phyloP scores from a whole-genome alignment of 768 basidiomycete species.

The Leccinum boreale region DNA sequence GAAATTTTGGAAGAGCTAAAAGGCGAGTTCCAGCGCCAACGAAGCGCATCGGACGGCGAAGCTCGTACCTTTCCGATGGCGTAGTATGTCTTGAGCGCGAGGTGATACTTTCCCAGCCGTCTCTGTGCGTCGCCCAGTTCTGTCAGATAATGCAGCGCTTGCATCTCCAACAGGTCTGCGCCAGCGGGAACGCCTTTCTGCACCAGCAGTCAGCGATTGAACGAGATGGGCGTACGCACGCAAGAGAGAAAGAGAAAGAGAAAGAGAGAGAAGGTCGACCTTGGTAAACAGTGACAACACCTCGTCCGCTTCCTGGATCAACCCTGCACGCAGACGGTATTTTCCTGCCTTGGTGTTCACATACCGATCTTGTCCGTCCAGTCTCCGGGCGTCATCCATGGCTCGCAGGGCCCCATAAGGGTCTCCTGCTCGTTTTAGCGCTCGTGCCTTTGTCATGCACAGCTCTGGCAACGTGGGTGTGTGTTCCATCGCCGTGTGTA shows the following conservation, averaged over 20 bases:
- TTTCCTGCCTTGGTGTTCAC: constrained; percentile 93
- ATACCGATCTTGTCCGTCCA: constrained; percentile 95
- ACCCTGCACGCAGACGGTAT: constrained; percentile 81
- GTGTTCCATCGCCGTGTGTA: constrained; percentile 69
- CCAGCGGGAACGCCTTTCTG: constrained; percentile 87
- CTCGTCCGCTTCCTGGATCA: constrained; percentile 69
- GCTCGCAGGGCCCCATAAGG: constrained; percentile 64
- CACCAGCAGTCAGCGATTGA: constrained; percentile 7
- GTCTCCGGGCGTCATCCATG: constrained; percentile 75
- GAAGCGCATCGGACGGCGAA: constrained; percentile 2
- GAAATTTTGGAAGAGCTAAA: constrained; percentile 75
- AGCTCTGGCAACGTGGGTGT: constrained; percentile 95
- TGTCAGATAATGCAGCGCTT: constrained; percentile 80
- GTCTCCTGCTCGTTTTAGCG: constrained; percentile 86
- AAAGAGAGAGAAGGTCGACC: constrained; percentile 42
- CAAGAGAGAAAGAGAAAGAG: neutral
- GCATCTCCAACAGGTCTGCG: constrained; percentile 92
- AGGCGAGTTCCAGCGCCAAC: constrained; percentile 4
- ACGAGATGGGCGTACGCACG: neutral
- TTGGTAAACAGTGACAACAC: constrained; percentile 90
- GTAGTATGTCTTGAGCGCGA: constrained; percentile 85
- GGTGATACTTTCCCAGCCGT: constrained; percentile 59
- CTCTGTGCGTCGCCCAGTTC: constrained; percentile 78
- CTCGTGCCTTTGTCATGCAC: constrained; percentile 74
- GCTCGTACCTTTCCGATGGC: constrained; percentile 64